Conservation (phyloP, 2,329 filamentous ascomycete genomes). For the Lachnellula arida region DNA sequence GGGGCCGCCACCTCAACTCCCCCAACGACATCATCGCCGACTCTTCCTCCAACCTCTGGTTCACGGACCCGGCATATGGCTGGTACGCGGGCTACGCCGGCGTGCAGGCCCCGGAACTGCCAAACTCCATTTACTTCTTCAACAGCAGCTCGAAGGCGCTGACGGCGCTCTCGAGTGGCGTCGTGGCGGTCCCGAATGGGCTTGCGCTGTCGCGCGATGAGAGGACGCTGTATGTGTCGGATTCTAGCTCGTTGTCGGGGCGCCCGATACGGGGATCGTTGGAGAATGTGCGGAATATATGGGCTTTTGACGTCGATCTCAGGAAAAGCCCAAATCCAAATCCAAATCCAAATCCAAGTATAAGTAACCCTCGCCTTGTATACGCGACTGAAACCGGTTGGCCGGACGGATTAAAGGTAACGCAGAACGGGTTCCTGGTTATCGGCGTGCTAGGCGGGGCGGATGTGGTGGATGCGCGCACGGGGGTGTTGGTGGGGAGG, state of each 20-base stretch:
- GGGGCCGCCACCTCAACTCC: not conserved
- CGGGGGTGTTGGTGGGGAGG: not conserved
- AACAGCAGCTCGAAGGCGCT: not conserved
- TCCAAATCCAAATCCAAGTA: not conserved
- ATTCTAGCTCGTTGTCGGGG: not conserved
- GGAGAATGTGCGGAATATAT: not conserved
- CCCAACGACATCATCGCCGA: not conserved
- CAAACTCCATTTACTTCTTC: not conserved
- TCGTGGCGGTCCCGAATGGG: not conserved
- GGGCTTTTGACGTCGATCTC: not conserved
- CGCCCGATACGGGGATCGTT: not conserved
- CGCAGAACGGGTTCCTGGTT: not conserved
- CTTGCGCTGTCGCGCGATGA: not conserved
- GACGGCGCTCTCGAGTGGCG: not conserved
- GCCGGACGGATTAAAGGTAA: not conserved
- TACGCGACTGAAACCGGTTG: not conserved
- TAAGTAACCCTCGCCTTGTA: not conserved
- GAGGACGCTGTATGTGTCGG: not conserved
- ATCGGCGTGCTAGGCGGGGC: not conserved
- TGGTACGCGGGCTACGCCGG: not conserved
- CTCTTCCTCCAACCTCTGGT: not conserved
- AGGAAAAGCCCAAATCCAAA: no score
- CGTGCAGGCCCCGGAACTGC: not conserved
- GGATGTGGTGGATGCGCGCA: not conserved
- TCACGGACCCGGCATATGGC: not conserved